Evolutionary conservation across 768 basidiomycete genomes (phyloP), one percentile per base, ranked within the genome.

Genomic region (Pleurotus ostreatus): DNA sequence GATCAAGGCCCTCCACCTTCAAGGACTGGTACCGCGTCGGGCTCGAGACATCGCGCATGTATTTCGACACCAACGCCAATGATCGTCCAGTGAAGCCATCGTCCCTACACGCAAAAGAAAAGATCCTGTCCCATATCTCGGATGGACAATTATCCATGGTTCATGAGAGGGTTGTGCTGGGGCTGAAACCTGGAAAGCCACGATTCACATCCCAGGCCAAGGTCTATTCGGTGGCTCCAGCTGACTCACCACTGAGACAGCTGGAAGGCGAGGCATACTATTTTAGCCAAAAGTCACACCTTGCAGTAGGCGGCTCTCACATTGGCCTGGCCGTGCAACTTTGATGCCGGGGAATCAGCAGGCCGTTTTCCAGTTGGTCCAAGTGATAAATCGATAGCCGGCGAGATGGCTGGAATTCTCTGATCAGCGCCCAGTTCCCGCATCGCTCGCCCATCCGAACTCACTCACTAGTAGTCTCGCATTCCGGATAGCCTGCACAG

Each of bases 1-100:
- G 41, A 22, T 44, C 20, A 44, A 44, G 41, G 20, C 41, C 41
- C 41, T 44, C n/a, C 41, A 44, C 41, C 20, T 44, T 44, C 41
- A 44, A 22, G 8, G 41, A 44, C 53, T 64, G 62, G 60, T 63
- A 40, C 63, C 70, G 16, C 47, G 23, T 25, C 30, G 47, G n/a
- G 23, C 30, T 49, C n/a, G 47, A 49, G 16, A 49, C 30, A 25
- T 49, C 22, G 23, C 23, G 30, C 16, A 49, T 25, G 30, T 49
- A 49, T 49, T 25, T 34, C 16, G 52, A 54, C 6, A 54, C 52
- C 22, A 54, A 40, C 22, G 52, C 37, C 3, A 54, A 40, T n/a
- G 52, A 54, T n/a, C 52, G 30, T 13, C 52, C 52, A n/a, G 52
- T 54, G 11, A 54, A 54, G 18, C 52, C 52, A 41, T 23, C 39